Evolutionary conservation across 2,329 filamentous ascomycete species (phyloP).

Genomic region (Aspergillus pseudonomiae): DNA sequence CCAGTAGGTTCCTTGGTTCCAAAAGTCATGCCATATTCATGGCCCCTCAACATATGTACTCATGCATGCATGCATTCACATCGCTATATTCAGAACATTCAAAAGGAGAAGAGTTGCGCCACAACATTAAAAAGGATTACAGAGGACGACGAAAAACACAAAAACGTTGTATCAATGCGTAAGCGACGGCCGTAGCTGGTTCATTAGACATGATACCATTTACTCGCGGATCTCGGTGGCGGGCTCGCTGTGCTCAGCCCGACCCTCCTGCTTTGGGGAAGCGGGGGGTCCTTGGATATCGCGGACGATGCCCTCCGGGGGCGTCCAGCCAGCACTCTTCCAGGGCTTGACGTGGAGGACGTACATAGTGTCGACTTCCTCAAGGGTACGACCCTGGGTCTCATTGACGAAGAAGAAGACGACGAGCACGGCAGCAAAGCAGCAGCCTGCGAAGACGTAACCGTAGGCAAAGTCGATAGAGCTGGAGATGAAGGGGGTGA

Average conservation of each 20-base stretch:
- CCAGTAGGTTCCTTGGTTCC: constrained; percentile 1
- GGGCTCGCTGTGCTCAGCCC: constrained; percentile 25
- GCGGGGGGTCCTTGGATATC: constrained; percentile 28
- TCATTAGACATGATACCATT: constrained; percentile 6
- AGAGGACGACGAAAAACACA: not conserved
- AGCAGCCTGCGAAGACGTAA: constrained; percentile 77
- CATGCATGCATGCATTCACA: constrained; percentile 3
- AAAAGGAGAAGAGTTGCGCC: constrained; percentile 5
- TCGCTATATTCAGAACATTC: constrained; percentile 1
- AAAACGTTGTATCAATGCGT: constrained; percentile 2
- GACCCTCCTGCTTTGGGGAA: constrained; percentile 13
- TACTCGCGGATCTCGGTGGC: constrained; percentile 24
- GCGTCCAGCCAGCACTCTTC: constrained; percentile 58
- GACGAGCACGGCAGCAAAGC: constrained; percentile 63
- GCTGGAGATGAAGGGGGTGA: constrained; percentile 76
- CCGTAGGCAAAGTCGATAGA: constrained; percentile 76
- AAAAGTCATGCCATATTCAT: constrained; percentile 3
- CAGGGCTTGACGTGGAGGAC: constrained; percentile 65
- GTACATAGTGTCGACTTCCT: constrained; percentile 82
- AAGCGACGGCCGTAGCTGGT: not conserved
- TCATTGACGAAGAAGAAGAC: constrained; percentile 81
- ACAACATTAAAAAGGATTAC: constrained; percentile 7
- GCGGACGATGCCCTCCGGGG: constrained; percentile 36
- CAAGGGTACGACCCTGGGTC: constrained; percentile 70
- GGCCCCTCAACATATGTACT: constrained; percentile 1